These are phyloP conservation scores for Firmiana major DNA, from an alignment of 345 rosid species.

Conservation along the genomic window DNA sequence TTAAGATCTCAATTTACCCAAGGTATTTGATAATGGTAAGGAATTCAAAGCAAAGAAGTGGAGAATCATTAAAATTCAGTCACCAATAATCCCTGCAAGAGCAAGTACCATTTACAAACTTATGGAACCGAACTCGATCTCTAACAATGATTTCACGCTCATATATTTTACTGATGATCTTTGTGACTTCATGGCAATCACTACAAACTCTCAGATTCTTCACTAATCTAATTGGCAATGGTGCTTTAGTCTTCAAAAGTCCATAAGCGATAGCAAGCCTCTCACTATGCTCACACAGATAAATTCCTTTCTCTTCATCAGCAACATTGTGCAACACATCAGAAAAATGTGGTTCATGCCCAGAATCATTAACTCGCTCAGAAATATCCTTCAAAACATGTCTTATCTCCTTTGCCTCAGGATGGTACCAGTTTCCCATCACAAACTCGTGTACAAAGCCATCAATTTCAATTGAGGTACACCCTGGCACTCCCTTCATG, in stretches of 20 bases:
- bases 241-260: conserved; percentile 15
- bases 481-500: conserved; percentile 22
- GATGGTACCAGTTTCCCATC: conserved; percentile 12
- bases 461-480: conserved; percentile 14
- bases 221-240: conserved; percentile 5
- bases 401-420: conserved; percentile 12
- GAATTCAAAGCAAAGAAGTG: not conserved
- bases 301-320: conserved; percentile 27
- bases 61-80: not conserved
- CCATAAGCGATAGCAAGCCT: conserved; percentile 31
- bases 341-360: not conserved
- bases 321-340: conserved; percentile 8
- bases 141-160: conserved; percentile 29
- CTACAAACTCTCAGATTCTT: conserved; percentile 15
- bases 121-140: conserved; percentile 32
- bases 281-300: conserved; percentile 25
- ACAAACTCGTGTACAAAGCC: conserved; percentile 12
- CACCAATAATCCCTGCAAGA: conserved; percentile 26
- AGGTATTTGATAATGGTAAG: not conserved
- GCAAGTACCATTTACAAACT: conserved; percentile 24
- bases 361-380: conserved; percentile 11
- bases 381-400: not conserved
- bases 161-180: conserved; percentile 29
- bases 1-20: not conserved
- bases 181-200: conserved; percentile 30